phyloP scores from a whole-genome alignment of 2,329 filamentous ascomycete genomes.

The Fusarium sp. region DNA sequence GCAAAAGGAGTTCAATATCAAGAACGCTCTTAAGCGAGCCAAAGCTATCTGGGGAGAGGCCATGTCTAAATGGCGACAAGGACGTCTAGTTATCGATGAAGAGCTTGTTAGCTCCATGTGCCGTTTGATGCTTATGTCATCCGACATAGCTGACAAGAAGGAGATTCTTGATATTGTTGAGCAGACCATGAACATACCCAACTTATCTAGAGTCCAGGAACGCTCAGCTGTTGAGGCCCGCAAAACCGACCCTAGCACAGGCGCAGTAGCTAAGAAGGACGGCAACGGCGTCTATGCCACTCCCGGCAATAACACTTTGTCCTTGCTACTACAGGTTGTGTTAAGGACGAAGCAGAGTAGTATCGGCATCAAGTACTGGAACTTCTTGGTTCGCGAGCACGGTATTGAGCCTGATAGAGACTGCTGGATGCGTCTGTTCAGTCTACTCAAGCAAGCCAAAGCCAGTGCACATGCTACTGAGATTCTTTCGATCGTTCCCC shows the following conservation, averaged over 20 bases:
- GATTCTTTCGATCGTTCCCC: conserved; percentile 67
- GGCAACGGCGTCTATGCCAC: conserved; percentile 50
- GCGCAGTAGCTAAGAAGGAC: conserved; percentile 17
- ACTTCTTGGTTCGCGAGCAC: conserved; percentile 70
- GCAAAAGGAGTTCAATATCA: conserved; percentile 50
- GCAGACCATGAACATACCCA: conserved; percentile 82
- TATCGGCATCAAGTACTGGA: conserved; percentile 82
- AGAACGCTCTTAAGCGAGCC: conserved; percentile 70
- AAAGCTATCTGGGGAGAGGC: conserved; percentile 85
- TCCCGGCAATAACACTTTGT: conserved; percentile 70
- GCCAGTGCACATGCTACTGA: conserved; percentile 71
- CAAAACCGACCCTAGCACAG: conserved; percentile 9
- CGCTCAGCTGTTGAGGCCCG: conserved; percentile 10
- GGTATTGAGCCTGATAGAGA: conserved; percentile 76
- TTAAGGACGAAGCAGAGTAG: conserved; percentile 68
- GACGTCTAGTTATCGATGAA: conserved; percentile 79
- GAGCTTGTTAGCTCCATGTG: conserved; percentile 84
- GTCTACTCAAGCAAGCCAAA: conserved; percentile 72
- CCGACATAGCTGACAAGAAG: conserved; percentile 69
- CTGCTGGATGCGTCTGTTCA: conserved; percentile 76
- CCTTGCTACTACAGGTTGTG: conserved; percentile 74
- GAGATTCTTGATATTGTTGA: conserved; percentile 81
- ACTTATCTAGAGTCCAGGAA: conserved; percentile 53
- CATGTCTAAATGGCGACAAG: conserved; percentile 78
- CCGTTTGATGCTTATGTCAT: conserved; percentile 75